Percentiles rank a stretch among this genome's conserved stretches.
phyloP scores from a whole-genome alignment of 1,139 yeast genomes.

The Hemisphaericaspora xylanilytica region DNA sequence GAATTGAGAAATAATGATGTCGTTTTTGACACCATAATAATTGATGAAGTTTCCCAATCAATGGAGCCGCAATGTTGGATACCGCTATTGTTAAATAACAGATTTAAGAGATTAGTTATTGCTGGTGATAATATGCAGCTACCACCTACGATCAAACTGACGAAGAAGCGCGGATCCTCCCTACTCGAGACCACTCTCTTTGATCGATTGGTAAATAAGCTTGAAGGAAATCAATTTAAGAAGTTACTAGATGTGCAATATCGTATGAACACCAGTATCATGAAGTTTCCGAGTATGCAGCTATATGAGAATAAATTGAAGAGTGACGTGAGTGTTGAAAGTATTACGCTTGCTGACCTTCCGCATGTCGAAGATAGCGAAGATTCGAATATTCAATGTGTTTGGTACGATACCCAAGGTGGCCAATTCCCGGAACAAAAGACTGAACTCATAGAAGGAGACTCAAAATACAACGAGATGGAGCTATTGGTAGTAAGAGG shows the following conservation, averaged over 20 bases:
- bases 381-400: constrained; percentile 31
- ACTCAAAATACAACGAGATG: constrained; percentile 69
- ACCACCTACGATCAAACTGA: constrained; percentile 67
- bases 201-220: constrained; percentile 67
- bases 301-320: constrained; percentile 62
- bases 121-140: constrained; percentile 90
- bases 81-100: constrained; percentile 69
- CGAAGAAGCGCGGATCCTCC: constrained; percentile 25
- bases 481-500: constrained; percentile 61
- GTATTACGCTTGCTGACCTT: constrained; percentile 55
- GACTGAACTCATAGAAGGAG: constrained; percentile 35
- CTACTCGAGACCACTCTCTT: constrained; percentile 58
- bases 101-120: constrained; percentile 59
- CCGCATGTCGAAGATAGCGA: constrained; percentile 44
- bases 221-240: constrained; percentile 47
- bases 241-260: constrained; percentile 70
- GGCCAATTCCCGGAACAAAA: constrained; percentile 71
- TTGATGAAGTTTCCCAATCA: constrained; percentile 94
- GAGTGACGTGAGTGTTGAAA: constrained; percentile 62
- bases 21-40: constrained; percentile 76
- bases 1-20: constrained; percentile 46
- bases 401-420: constrained; percentile 95
- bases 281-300: constrained; percentile 71
- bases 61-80: constrained; percentile 97
- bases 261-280: constrained; percentile 77